These are phyloP conservation scores for Magnusiomyces fungicola DNA, from an alignment of 1,139 yeast genomes.

Conservation along the genomic window DNA sequence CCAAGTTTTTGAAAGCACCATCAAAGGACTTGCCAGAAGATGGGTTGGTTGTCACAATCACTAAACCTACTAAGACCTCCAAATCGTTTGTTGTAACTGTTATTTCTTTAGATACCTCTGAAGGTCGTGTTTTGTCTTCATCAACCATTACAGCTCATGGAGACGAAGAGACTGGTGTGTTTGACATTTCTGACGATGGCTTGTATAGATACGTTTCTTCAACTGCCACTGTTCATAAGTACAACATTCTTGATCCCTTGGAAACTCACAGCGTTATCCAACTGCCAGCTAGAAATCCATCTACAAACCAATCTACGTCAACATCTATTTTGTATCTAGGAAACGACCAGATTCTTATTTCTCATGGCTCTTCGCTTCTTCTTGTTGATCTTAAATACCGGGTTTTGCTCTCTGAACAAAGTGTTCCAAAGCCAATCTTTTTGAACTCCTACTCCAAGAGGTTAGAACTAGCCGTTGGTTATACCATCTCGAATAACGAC, in stretches of 20 bases:
- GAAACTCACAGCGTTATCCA: slow-evolving; percentile 5
- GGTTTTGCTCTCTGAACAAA: slow-evolving; percentile 34
- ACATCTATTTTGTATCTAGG: slow-evolving; percentile 11
- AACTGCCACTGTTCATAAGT: slow-evolving; percentile 12
- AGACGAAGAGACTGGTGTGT: slow-evolving; percentile 14
- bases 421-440: slow-evolving; percentile 19
- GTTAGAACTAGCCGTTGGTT: slow-evolving; percentile 19
- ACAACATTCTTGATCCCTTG: slow-evolving; percentile 16
- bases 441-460: slow-evolving; percentile 20
- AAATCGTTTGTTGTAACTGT: slow-evolving; percentile 1
- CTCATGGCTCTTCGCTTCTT: slow-evolving; percentile 17
- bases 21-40: slow-evolving; percentile 18
- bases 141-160: slow-evolving; percentile 1
- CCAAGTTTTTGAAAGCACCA: slow-evolving; percentile 5
- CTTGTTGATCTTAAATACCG: slow-evolving; percentile 40
- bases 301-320: background rate
- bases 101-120: slow-evolving; percentile 1
- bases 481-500: slow-evolving; percentile 12
- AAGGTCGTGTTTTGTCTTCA: background rate
- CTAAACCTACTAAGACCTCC: background rate
- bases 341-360: slow-evolving; percentile 13
- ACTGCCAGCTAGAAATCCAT: background rate
- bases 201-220: slow-evolving; percentile 19
- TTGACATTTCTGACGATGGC: slow-evolving; percentile 20
- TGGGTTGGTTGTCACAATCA: slow-evolving; percentile 22